Conservation (phyloP, 2,329 filamentous ascomycete species). For the Talaromyces islandicus region DNA sequence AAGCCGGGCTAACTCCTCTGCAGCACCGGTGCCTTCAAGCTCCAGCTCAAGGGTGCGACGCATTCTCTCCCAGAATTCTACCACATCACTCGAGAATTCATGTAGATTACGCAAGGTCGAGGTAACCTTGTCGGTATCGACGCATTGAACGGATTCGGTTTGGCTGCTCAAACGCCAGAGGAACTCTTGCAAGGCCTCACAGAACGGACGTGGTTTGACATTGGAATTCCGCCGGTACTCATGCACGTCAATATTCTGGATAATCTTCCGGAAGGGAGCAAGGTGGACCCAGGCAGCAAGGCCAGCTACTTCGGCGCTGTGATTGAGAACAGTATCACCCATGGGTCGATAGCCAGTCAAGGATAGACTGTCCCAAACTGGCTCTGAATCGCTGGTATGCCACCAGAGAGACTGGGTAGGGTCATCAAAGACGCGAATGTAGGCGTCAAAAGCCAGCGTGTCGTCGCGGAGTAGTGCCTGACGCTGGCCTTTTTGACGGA, state of each 20-base stretch:
- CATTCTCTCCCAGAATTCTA: constrained; percentile 51
- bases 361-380: constrained; percentile 50
- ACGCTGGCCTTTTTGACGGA: constrained; percentile 52
- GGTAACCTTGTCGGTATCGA: constrained; percentile 38
- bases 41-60: constrained; percentile 49
- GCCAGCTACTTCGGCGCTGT: constrained; percentile 47
- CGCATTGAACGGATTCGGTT: constrained; percentile 32
- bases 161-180: constrained; percentile 46
- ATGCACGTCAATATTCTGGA: constrained; percentile 46
- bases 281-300: constrained; percentile 55
- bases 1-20: constrained; percentile 37
- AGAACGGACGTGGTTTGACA: constrained; percentile 45
- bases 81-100: constrained; percentile 47
- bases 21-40: constrained; percentile 39
- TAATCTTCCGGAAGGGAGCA: constrained; percentile 52
- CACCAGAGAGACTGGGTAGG: constrained; percentile 57
- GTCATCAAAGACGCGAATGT: constrained; percentile 56
- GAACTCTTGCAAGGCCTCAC: constrained; percentile 47
- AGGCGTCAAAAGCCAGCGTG: constrained; percentile 56
- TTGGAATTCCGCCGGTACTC: constrained; percentile 42
- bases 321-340: constrained; percentile 39
- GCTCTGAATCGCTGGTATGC: constrained; percentile 49
- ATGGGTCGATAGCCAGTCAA: constrained; percentile 54
- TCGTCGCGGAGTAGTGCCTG: constrained; percentile 56
- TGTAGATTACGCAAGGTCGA: constrained; percentile 34